Evolutionary conservation across 805 yeast genomes (phyloP), one percentile per base, ranked within the genome.

Genomic region (Candida taoyuanica): DNA sequence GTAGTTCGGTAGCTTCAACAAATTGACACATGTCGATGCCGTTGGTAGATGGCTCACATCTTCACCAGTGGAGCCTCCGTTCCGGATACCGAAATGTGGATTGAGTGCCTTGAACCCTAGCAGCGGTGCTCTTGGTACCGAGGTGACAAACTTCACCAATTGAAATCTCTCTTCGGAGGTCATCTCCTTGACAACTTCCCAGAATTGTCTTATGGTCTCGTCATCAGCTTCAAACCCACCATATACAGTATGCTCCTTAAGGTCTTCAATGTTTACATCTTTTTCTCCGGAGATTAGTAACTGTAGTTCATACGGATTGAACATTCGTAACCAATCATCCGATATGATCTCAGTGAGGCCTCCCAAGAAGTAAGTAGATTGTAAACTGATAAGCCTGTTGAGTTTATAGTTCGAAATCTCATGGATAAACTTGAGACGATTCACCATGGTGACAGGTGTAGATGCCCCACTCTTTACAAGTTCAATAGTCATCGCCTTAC

Each of bases 11-110:
- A 93, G 60, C 53, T 83, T 88, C 44, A 93, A 65, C 40, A 93
- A 61, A 55, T 93, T 93, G 21, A 88, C 85, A 67, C 98, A 93
- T 0, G 98, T 93, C 0, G 96, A 78, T 0, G 98, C 84, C 0
- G 97, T 86, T 0, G 98, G 98, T 28, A 93, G 34, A 16, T 37
- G 36, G 2, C 67, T 68, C 2, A 53, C 47, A 19, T 74, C 46
- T 2, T 56, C 39, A 0, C 91, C 93, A 0, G 81, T 71, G 17
- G 33, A 20, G 8, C 39, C 39, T 13, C 33, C 32, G 20, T 78
- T 78, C 27, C 85, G 59, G 33, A 93, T 81, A 1, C 95, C 95
- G 60, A 93, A 87, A 38, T 67, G 68, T 0, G 98, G 98, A 21
- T 63, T 65, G 33, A 87, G 66, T 4, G 80, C 76, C 12, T 73